phyloP scores from a whole-genome alignment of 2,329 filamentous ascomycete genomes.

The Aspergillus jensenii region DNA sequence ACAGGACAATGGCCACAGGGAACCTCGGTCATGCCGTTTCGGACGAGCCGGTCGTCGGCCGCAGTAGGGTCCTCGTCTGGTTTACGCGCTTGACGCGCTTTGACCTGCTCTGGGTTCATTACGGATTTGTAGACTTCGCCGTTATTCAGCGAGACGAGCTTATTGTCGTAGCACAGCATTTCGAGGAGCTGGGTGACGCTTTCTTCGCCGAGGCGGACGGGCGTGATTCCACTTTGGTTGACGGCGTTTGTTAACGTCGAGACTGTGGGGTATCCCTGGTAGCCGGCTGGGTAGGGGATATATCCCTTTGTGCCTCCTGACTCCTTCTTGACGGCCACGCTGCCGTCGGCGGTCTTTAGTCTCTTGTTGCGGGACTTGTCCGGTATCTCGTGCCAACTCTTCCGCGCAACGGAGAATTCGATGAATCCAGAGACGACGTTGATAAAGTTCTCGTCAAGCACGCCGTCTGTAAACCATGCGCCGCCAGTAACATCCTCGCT shows the following conservation, averaged over 20 bases:
- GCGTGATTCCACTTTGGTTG: slow-evolving; percentile 67
- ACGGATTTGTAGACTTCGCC: slow-evolving; percentile 52
- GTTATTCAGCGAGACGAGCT: slow-evolving; percentile 63
- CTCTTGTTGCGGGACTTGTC: slow-evolving; percentile 44
- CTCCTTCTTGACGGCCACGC: slow-evolving; percentile 30
- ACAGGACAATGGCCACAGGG: slow-evolving; percentile 92
- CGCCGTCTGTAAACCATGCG: slow-evolving; percentile 89
- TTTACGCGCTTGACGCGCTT: slow-evolving; percentile 35
- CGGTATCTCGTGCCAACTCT: slow-evolving; percentile 65
- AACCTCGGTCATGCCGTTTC: slow-evolving; percentile 80
- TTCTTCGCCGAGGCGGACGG: slow-evolving; percentile 65
- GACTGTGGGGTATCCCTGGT: slow-evolving; percentile 77
- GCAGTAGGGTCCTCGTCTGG: slow-evolving; percentile 27
- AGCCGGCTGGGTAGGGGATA: slow-evolving; percentile 61
- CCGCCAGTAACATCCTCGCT: slow-evolving; percentile 90
- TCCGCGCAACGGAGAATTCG: slow-evolving; percentile 68
- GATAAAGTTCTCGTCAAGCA: slow-evolving; percentile 86
- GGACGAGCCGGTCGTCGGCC: slow-evolving; percentile 44
- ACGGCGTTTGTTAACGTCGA: slow-evolving; percentile 74
- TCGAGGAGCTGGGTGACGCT: slow-evolving; percentile 86
- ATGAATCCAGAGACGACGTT: slow-evolving; percentile 71
- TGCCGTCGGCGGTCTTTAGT: slow-evolving; percentile 36
- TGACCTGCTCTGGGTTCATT: slow-evolving; percentile 39
- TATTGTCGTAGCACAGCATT: slow-evolving; percentile 84
- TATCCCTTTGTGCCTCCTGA: slow-evolving; percentile 31